Evolutionary conservation across 495 filamentous ascomycete species (phyloP).

Genomic region (Penicillium arizonense): DNA sequence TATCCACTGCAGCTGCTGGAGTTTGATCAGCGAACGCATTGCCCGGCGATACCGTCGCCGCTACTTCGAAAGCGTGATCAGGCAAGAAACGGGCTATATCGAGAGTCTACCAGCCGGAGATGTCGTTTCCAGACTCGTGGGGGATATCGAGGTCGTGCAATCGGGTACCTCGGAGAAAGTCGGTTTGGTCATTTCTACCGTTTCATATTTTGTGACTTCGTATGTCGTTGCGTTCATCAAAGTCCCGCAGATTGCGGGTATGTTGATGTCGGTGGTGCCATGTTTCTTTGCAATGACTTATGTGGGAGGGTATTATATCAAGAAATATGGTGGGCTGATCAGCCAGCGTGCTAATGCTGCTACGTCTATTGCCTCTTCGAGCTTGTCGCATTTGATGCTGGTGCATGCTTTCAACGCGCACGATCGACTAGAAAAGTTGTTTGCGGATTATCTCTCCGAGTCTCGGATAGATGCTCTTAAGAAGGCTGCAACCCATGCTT

Average conservation of each 20-base stretch:
- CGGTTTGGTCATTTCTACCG: constrained; percentile 54
- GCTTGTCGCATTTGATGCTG: constrained; percentile 41
- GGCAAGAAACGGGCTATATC: constrained; percentile 59
- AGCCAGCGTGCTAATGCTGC: constrained; percentile 46
- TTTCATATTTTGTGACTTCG: constrained; percentile 59
- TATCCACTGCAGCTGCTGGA: constrained; percentile 53
- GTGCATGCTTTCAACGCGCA: constrained; percentile 50
- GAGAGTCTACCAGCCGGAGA: constrained; percentile 53
- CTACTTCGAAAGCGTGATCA: constrained; percentile 55
- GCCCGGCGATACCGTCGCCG: constrained; percentile 57
- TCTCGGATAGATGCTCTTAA: constrained; percentile 53
- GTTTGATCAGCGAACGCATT: constrained; percentile 59
- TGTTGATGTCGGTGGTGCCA: constrained; percentile 57
- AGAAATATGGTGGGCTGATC: constrained; percentile 52
- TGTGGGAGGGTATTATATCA: constrained; percentile 56
- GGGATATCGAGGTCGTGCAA: constrained; percentile 58
- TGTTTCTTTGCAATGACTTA: constrained; percentile 64
- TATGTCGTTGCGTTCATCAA: constrained; percentile 65
- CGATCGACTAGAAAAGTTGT: constrained; percentile 47
- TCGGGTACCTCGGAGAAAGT: constrained; percentile 66
- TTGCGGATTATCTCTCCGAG: constrained; percentile 38
- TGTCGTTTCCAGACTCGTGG: constrained; percentile 55
- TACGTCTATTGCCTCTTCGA: constrained; percentile 46
- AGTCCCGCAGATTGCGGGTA: constrained; percentile 39
- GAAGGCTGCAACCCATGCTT: constrained; percentile 54